phyloP scores from a whole-genome alignment of 768 basidiomycete genomes.

The Leucosporidium creatinivorum region DNA sequence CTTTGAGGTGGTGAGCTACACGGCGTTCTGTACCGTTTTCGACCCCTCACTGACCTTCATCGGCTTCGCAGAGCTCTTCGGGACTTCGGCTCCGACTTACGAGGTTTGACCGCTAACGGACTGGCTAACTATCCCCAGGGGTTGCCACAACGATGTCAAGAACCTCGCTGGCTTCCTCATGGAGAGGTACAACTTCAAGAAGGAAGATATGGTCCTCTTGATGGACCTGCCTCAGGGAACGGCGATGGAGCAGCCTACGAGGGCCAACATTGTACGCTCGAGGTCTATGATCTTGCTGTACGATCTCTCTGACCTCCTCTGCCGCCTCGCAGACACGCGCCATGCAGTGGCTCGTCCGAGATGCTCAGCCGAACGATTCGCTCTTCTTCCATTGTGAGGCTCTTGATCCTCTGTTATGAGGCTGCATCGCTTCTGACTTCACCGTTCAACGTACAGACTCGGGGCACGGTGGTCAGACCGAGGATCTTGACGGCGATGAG shows the following conservation, averaged over 20 bases:
- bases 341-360: slow-evolving; percentile 86
- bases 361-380: slow-evolving; percentile 71
- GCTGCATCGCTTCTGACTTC: neutral
- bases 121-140: slow-evolving; percentile 39
- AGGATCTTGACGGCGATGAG: slow-evolving; percentile 76
- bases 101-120: too few species aligned
- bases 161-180: slow-evolving; percentile 64
- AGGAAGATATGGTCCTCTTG: slow-evolving; percentile 76
- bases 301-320: neutral
- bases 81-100: too few species aligned
- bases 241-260: slow-evolving; percentile 62
- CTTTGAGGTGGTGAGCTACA: slow-evolving; percentile 43
- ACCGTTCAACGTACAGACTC: slow-evolving; percentile 2
- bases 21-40: too few species aligned
- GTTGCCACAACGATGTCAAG: slow-evolving; percentile 85
- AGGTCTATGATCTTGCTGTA: neutral
- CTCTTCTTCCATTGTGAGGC: slow-evolving; percentile 68
- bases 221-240: slow-evolving; percentile 62
- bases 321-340: slow-evolving; percentile 52
- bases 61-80: too few species aligned
- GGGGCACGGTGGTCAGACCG: slow-evolving; percentile 86
- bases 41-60: too few species aligned
- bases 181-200: slow-evolving; percentile 54
- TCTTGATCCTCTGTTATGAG: too few species aligned
- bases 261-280: slow-evolving; percentile 64